Percentiles rank a stretch among this genome's conserved stretches.
Evolutionary conservation across 257 asterid species (phyloP).

Genomic region (Jacaranda mimosifolia): DNA sequence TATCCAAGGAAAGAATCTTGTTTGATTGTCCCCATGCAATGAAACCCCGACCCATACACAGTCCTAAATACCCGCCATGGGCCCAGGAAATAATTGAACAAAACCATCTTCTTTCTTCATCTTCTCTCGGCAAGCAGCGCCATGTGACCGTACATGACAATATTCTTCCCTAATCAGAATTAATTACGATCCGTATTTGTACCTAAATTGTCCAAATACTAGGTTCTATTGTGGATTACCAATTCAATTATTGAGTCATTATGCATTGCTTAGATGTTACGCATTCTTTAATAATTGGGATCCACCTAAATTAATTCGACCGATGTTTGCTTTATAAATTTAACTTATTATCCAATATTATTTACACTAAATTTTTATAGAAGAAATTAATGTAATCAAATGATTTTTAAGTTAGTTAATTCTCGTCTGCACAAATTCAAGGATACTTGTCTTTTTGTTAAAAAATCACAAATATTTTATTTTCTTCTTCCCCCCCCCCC

Average conservation of each 20-base stretch:
- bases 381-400: too few species aligned
- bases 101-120: not conserved
- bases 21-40: constrained; percentile 17
- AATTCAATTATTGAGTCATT: constrained; percentile 1
- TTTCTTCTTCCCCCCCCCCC: not conserved
- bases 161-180: constrained; percentile 6
- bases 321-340: too few species aligned
- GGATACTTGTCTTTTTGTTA: too few species aligned
- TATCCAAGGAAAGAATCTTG: not conserved
- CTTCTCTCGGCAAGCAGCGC: constrained; percentile 7
- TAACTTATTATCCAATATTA: too few species aligned
- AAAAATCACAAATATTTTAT: not conserved
- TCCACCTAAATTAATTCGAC: too few species aligned
- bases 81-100: not conserved
- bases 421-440: not conserved
- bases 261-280: not conserved
- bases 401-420: too few species aligned
- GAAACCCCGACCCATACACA: constrained; percentile 26
- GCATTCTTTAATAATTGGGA: not conserved
- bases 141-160: constrained; percentile 36
- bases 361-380: too few species aligned
- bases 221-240: constrained; percentile 13
- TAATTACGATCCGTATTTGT: constrained; percentile 24
- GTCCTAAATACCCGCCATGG: constrained; percentile 31
- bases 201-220: constrained; percentile 29